Evolutionary conservation across 2,329 filamentous ascomycete genomes (phyloP).

Genomic region (Aspergillus chevalieri): DNA sequence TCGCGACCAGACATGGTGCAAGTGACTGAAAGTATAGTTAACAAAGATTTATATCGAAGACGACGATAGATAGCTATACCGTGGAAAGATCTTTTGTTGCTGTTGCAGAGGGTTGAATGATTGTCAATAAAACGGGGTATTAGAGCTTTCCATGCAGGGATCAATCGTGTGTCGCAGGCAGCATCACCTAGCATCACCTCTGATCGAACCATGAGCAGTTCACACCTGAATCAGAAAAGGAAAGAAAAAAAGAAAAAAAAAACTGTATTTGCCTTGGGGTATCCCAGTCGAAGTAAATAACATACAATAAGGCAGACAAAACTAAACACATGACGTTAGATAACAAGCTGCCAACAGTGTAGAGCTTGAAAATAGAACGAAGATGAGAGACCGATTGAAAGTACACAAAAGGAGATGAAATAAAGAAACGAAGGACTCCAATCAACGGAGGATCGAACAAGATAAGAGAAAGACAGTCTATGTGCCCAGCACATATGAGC

Average conservation of each 20-base stretch:
- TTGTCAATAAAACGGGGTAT: too few species aligned
- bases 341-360: neutral
- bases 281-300: slow-evolving; percentile 15
- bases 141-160: too few species aligned
- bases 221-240: neutral
- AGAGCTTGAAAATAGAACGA: neutral
- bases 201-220: neutral
- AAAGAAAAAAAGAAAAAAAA: slow-evolving; percentile 2
- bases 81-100: too few species aligned
- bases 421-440: slow-evolving; percentile 9
- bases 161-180: too few species aligned
- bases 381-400: neutral
- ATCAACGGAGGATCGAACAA: slow-evolving; percentile 7
- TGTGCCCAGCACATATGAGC: slow-evolving; percentile 19
- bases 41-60: too few species aligned
- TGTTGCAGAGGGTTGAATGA: too few species aligned
- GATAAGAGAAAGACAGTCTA: slow-evolving; percentile 8
- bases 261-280: slow-evolving; percentile 21
- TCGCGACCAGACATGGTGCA: too few species aligned
- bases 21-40: too few species aligned
- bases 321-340: slow-evolving; percentile 4
- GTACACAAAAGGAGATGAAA: slow-evolving; percentile 9
- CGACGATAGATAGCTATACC: too few species aligned
- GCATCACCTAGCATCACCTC: too few species aligned
- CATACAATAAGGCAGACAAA: slow-evolving; percentile 9